Percentiles rank a stretch among this genome's conserved stretches.
phyloP scores from a whole-genome alignment of 768 basidiomycete species.

The Baorangia bicolor region DNA sequence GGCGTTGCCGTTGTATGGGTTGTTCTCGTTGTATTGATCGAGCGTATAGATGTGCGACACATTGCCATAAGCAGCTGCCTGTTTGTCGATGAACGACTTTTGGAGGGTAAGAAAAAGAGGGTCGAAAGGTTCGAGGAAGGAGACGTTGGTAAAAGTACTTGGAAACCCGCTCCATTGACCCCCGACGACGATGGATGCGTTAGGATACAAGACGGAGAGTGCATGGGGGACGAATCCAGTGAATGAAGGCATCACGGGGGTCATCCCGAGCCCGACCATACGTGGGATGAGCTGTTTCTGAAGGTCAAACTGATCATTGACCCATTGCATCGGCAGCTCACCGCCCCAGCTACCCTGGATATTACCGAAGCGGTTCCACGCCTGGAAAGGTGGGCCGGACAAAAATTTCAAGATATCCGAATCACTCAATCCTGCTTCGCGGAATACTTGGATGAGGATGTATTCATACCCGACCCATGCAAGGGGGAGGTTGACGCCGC shows the following conservation, averaged over 20 bases:
- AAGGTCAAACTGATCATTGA: constrained; percentile 37
- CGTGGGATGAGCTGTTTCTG: constrained; percentile 38
- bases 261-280: constrained; percentile 44
- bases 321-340: constrained; percentile 36
- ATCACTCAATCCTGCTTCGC: constrained; percentile 37
- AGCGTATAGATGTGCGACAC: constrained; percentile 44
- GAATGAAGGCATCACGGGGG: constrained; percentile 41
- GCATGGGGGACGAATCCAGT: constrained; percentile 42
- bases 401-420: constrained; percentile 35
- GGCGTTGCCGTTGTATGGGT: constrained; percentile 34
- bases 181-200: constrained; percentile 36
- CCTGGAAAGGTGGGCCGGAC: constrained; percentile 40
- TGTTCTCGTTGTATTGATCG: constrained; percentile 45
- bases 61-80: constrained; percentile 37
- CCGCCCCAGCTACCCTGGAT: constrained; percentile 42
- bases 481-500: constrained; percentile 41
- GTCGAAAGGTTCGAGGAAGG: constrained; percentile 43
- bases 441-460: constrained; percentile 36
- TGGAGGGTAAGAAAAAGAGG: constrained; percentile 38
- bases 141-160: constrained; percentile 32
- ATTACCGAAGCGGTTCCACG: constrained; percentile 46
- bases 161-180: constrained; percentile 38
- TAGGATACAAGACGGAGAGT: constrained; percentile 31
- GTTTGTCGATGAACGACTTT: constrained; percentile 39
- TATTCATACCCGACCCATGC: constrained; percentile 44